These are phyloP conservation scores for Colletotrichum somersetense DNA, from an alignment of 2,329 filamentous ascomycete species.

Conservation along the genomic window DNA sequence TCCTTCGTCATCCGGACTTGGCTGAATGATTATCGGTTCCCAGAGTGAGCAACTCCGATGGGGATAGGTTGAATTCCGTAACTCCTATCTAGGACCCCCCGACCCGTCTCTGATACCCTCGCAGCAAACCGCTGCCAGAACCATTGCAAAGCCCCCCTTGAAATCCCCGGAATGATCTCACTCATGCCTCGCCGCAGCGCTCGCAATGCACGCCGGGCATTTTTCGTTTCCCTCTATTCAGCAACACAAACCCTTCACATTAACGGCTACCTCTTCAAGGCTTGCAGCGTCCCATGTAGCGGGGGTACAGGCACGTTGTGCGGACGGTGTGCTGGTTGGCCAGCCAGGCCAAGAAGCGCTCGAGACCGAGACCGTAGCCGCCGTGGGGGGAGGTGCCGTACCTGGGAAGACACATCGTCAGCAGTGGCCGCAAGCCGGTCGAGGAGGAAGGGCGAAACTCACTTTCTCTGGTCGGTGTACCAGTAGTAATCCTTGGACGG, in stretches of 20 bases:
- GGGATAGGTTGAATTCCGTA: conserved; percentile 35
- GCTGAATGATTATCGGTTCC: neutral
- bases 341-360: conserved; percentile 78
- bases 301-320: conserved; percentile 80
- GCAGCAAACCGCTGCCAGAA: conserved; percentile 32
- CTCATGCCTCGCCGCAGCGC: conserved; percentile 30
- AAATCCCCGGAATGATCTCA: conserved; percentile 28
- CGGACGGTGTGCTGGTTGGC: conserved; percentile 74
- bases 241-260: neutral
- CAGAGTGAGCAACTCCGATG: conserved; percentile 8
- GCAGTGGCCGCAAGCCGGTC: conserved; percentile 8
- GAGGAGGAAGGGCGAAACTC: conserved; percentile 55
- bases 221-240: neutral
- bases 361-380: conserved; percentile 91
- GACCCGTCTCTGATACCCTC: conserved; percentile 29
- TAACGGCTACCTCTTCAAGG: conserved; percentile 62
- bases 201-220: conserved; percentile 19
- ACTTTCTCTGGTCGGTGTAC: conserved; percentile 98
- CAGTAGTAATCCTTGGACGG: conserved; percentile 91
- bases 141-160: conserved; percentile 33
- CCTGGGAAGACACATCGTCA: conserved; percentile 56
- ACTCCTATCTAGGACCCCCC: conserved; percentile 36
- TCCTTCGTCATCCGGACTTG: neutral
- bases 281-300: conserved; percentile 85
- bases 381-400: conserved; percentile 94